A percentile compares a stretch with the other conserved stretches of the same genome.
Evolutionary conservation across 2,329 filamentous ascomycete species (phyloP).

Genomic region (Aspergillus costaricaensis): DNA sequence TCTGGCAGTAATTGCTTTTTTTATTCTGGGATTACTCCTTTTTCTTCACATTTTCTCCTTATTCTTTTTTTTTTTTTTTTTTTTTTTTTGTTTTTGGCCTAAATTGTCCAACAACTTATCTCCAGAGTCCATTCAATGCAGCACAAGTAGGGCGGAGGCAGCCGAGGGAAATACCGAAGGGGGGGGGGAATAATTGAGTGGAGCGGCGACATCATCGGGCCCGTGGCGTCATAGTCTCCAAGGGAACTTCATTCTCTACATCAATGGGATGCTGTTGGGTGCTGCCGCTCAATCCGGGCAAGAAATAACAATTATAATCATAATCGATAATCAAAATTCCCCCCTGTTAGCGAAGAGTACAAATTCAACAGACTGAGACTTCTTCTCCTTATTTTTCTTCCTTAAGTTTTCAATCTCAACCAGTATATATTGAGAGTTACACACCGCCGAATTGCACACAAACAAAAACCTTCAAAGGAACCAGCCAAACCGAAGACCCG

Average conservation of each 20-base stretch:
- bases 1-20: background rate
- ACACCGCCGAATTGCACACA: background rate
- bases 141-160: background rate
- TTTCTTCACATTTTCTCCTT: background rate
- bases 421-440: background rate
- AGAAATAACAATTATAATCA: background rate
- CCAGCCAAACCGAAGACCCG: background rate
- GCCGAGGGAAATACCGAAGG: slow-evolving; percentile 4
- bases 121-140: background rate
- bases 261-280: background rate
- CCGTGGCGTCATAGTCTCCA: slow-evolving; percentile 12
- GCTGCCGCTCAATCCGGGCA: no score
- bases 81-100: background rate
- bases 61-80: background rate
- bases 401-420: background rate
- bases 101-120: no score
- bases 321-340: background rate
- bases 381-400: background rate
- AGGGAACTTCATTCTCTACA: slow-evolving; percentile 11
- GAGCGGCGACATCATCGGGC: slow-evolving; percentile 13
- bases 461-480: background rate
- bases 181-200: slow-evolving; percentile 5
- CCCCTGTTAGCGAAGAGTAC: background rate
- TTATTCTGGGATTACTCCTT: background rate
- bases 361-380: background rate